Conservation (phyloP, 805 yeast species). For the Cyberlindnera samutprakarnensis region DNA sequence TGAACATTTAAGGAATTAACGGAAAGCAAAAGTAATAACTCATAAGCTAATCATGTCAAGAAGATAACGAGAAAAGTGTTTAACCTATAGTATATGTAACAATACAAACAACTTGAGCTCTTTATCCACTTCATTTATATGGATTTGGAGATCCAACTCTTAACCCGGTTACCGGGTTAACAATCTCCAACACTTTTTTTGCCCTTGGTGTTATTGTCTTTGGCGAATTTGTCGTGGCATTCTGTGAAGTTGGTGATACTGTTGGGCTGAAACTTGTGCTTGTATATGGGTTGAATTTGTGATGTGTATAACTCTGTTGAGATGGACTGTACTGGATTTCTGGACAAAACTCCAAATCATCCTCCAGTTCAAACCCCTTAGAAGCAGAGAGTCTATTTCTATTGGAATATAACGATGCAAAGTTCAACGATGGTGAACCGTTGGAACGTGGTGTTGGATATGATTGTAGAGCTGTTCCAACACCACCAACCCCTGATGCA, state of each 20-base stretch:
- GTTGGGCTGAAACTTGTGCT: constrained; percentile 54
- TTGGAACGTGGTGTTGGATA: constrained; percentile 17
- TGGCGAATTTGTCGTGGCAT: constrained; percentile 18
- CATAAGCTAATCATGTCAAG: too few relatives aligned
- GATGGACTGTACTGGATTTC: too few relatives aligned
- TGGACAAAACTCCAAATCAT: constrained; percentile 60
- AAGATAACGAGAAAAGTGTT: too few relatives aligned
- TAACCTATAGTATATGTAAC: too few relatives aligned
- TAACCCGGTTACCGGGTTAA: constrained; percentile 54
- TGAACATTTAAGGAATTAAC: too few relatives aligned
- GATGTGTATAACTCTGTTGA: constrained; percentile 21
- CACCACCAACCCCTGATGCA: constrained; percentile 1
- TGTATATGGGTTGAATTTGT: constrained; percentile 62
- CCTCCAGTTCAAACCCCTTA: constrained; percentile 55
- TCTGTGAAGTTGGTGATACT: constrained; percentile 28
- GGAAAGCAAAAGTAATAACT: too few relatives aligned
- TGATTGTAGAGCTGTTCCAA: constrained; percentile 1
- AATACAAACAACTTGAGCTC: too few relatives aligned
- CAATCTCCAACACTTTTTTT: constrained; percentile 53
- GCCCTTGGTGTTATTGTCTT: constrained; percentile 45
- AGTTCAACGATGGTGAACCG: constrained; percentile 18
- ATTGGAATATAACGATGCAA: constrained; percentile 34
- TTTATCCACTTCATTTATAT: constrained; percentile 9
- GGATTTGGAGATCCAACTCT: constrained; percentile 46
- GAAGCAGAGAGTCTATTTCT: constrained; percentile 50